These are phyloP conservation scores for Zygosaccharomyces bailii DNA, from an alignment of 805 yeast species.

Conservation along the genomic window DNA sequence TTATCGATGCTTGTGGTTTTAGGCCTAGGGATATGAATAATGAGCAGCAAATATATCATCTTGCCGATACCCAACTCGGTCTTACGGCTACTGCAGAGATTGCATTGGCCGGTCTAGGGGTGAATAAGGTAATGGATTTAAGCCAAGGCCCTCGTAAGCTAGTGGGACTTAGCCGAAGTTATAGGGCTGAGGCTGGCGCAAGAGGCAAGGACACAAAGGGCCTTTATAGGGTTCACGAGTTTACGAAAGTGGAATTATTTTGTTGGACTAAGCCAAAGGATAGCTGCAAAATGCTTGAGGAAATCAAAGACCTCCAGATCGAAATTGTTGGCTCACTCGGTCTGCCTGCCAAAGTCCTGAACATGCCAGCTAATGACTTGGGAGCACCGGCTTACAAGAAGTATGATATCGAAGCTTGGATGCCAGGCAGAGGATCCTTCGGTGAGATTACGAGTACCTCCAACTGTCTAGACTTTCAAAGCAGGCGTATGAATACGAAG, in stretches of 20 bases:
- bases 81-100: slow-evolving; percentile 95
- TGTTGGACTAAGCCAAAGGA: slow-evolving; percentile 55
- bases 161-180: slow-evolving; percentile 83
- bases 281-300: slow-evolving; percentile 53
- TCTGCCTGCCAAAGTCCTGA: slow-evolving; percentile 71
- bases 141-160: slow-evolving; percentile 51
- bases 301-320: slow-evolving; percentile 61
- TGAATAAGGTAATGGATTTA: slow-evolving; percentile 46
- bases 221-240: slow-evolving; percentile 90
- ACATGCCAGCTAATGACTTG: slow-evolving; percentile 86
- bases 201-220: slow-evolving; percentile 92
- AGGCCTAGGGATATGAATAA: slow-evolving; percentile 85
- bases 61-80: slow-evolving; percentile 54
- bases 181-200: slow-evolving; percentile 96
- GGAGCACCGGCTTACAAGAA: slow-evolving; percentile 93
- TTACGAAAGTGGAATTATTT: slow-evolving; percentile 90
- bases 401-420: slow-evolving; percentile 94
- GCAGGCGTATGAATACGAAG: slow-evolving; percentile 74
- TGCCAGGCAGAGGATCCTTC: slow-evolving; percentile 94
- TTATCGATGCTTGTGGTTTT: slow-evolving; percentile 89
- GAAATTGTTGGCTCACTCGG: slow-evolving; percentile 65
- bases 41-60: slow-evolving; percentile 78
- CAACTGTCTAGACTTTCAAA: slow-evolving; percentile 87
- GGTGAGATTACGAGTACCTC: slow-evolving; percentile 92
- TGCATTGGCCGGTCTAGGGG: slow-evolving; percentile 77